These are phyloP conservation scores for Daedaleopsis sinensis DNA, from an alignment of 768 basidiomycete genomes.

Conservation along the genomic window DNA sequence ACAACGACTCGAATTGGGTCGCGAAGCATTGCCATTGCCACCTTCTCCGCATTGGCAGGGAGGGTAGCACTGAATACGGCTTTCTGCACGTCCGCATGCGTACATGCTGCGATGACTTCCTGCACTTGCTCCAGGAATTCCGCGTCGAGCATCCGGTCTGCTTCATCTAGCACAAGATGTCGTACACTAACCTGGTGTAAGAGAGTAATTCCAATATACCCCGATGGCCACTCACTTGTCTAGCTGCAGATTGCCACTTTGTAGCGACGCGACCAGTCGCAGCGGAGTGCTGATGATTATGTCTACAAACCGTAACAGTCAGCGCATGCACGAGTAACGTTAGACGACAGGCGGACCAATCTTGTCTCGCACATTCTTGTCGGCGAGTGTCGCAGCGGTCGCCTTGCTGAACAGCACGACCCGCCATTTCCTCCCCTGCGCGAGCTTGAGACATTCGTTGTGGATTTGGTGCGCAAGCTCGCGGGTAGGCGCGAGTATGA, in stretches of 20 bases:
- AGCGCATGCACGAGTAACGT: not conserved
- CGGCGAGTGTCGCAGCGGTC: slow-evolving; percentile 79
- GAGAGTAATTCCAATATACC: slow-evolving; percentile 6
- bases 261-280: slow-evolving; percentile 80
- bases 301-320: slow-evolving; percentile 48
- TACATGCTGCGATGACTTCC: slow-evolving; percentile 83
- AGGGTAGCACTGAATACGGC: slow-evolving; percentile 95
- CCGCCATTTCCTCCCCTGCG: slow-evolving; percentile 82
- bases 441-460: slow-evolving; percentile 85
- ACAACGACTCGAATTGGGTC: slow-evolving; percentile 95
- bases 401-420: slow-evolving; percentile 87
- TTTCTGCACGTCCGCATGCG: slow-evolving; percentile 70
- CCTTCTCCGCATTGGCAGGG: slow-evolving; percentile 83
- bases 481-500: slow-evolving; percentile 89
- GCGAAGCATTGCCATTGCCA: slow-evolving; percentile 82
- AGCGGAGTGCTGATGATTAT: slow-evolving; percentile 93
- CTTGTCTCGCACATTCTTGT: slow-evolving; percentile 73
- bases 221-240: slow-evolving; percentile 58
- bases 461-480: slow-evolving; percentile 97
- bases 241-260: slow-evolving; percentile 64
- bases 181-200: slow-evolving; percentile 60
- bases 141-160: slow-evolving; percentile 85
- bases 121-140: slow-evolving; percentile 90
- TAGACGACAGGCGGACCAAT: slow-evolving; percentile 56
- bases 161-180: slow-evolving; percentile 88